These are phyloP conservation scores for Populus pruinosa DNA, from an alignment of 345 rosid genomes.

Conservation along the genomic window DNA sequence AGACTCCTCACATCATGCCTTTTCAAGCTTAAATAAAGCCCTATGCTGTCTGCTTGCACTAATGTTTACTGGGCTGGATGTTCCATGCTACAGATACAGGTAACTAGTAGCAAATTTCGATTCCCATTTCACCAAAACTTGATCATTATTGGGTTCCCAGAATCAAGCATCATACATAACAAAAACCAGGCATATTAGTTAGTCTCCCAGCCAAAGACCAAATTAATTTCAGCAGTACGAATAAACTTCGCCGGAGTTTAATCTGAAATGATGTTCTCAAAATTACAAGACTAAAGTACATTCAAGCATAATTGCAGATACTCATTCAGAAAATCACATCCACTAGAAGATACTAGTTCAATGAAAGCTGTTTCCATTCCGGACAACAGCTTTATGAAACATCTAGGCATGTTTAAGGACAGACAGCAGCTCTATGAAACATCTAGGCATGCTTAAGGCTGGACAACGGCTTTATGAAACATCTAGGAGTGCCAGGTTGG, in stretches of 20 bases:
- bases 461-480: neutral
- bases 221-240: neutral
- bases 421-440: neutral
- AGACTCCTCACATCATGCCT: neutral
- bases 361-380: neutral
- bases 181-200: neutral
- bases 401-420: neutral
- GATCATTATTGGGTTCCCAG: neutral
- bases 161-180: neutral
- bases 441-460: neutral
- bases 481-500: neutral
- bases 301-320: neutral
- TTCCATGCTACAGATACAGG: neutral
- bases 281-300: neutral
- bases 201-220: neutral
- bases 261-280: neutral
- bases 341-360: neutral
- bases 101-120: neutral
- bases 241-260: neutral
- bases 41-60: neutral
- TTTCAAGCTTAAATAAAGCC: neutral
- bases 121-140: neutral
- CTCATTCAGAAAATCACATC: neutral
- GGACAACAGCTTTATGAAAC: neutral
- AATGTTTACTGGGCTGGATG: neutral